Percentiles rank a stretch among this genome's conserved stretches.
phyloP scores from a whole-genome alignment of 2,329 filamentous ascomycete genomes.

The Tolypocladium amazonense region DNA sequence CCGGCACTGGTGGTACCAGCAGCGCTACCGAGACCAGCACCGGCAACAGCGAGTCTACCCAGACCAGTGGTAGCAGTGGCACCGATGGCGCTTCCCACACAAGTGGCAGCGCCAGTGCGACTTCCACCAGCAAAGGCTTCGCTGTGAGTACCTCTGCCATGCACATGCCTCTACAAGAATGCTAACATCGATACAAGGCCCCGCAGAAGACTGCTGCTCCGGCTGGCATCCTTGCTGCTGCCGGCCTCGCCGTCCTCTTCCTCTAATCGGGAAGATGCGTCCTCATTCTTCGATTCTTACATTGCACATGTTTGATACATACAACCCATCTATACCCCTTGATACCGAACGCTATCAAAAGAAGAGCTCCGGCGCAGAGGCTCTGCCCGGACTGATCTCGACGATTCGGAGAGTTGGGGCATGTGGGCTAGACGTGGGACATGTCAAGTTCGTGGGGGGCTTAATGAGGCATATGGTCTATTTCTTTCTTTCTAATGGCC shows the following conservation, averaged over 20 bases:
- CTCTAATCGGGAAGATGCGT: slow-evolving; percentile 25
- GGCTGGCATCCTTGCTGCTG: slow-evolving; percentile 34
- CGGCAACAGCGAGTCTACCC: background rate
- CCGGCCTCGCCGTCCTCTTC: slow-evolving; percentile 36
- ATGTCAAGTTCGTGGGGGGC: slow-evolving; percentile 18
- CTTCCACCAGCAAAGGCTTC: slow-evolving; percentile 9
- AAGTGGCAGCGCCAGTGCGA: slow-evolving; percentile 2
- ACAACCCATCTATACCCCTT: slow-evolving; percentile 27
- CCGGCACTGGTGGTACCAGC: background rate
- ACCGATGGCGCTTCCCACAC: background rate
- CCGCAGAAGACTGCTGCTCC: slow-evolving; percentile 34
- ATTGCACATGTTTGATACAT: slow-evolving; percentile 30
- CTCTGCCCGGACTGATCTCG: slow-evolving; percentile 15
- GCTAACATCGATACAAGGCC: slow-evolving; percentile 10
- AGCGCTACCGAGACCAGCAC: background rate
- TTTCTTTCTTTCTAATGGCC: slow-evolving; percentile 22
- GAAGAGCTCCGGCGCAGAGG: slow-evolving; percentile 11
- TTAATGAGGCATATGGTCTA: slow-evolving; percentile 24
- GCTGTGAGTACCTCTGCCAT: slow-evolving; percentile 16
- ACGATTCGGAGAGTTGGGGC: slow-evolving; percentile 13
- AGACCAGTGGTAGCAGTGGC: background rate
- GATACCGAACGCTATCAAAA: slow-evolving; percentile 12
- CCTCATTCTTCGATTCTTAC: slow-evolving; percentile 14
- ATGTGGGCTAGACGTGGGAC: slow-evolving; percentile 17
- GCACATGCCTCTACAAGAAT: background rate